These are phyloP conservation scores for Rubroboletus satanas DNA, from an alignment of 768 basidiomycete genomes.

Conservation along the genomic window DNA sequence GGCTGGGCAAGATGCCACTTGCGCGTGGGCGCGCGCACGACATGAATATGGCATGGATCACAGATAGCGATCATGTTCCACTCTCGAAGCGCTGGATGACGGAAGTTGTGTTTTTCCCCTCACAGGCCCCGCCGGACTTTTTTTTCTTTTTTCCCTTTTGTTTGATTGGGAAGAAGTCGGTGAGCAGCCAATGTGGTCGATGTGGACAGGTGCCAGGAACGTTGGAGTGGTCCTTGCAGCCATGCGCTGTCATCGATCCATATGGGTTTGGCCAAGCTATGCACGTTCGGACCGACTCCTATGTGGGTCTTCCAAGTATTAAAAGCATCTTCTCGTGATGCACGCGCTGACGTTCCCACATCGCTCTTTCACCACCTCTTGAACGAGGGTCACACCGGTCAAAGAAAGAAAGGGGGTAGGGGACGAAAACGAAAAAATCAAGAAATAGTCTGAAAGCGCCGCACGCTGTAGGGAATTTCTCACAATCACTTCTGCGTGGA, in stretches of 20 bases:
- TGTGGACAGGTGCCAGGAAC: constrained; percentile 9
- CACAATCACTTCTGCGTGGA: constrained; percentile 16
- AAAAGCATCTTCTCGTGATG: neutral
- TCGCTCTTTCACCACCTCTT: neutral
- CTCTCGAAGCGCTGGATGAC: constrained; percentile 9
- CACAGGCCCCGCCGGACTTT: neutral
- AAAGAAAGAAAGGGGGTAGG: neutral
- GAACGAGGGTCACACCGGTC: constrained; percentile 5
- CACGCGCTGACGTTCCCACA: neutral
- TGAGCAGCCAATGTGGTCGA: neutral
- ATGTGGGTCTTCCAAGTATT: neutral
- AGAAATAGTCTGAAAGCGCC: neutral
- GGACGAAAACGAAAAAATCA: constrained; percentile 4
- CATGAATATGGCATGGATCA: constrained; percentile 7
- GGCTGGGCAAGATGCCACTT: too few species aligned
- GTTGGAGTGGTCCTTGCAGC: constrained; percentile 3
- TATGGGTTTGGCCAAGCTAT: neutral
- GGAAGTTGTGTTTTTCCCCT: too few species aligned
- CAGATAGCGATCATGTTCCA: constrained; percentile 10
- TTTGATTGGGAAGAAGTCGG: neutral
- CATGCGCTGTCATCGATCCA: neutral
- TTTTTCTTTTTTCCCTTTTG: too few species aligned
- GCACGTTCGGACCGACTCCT: constrained; percentile 7
- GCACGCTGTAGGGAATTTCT: constrained; percentile 3
- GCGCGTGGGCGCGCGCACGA: neutral